Evolutionary conservation across 345 rosid species (phyloP), one percentile per base, ranked within the genome.

Genomic region (Rhizophora apiculata): DNA sequence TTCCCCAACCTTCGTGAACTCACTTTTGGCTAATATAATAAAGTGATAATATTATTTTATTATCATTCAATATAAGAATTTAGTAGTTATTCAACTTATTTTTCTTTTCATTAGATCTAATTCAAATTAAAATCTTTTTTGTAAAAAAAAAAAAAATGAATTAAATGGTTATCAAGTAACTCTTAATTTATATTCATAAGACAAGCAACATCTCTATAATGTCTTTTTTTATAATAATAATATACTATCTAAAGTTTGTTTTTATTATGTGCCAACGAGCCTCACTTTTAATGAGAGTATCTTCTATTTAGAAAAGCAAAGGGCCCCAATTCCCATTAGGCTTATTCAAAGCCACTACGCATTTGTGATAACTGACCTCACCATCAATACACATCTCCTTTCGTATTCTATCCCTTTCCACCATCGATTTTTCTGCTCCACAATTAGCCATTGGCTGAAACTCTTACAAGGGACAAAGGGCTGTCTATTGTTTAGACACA

Each of bases 321-420:
- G 63, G 67, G 78, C 64, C 43, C 71, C 80, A 36, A 57, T 0
- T 27, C 54, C 68, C 49, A 43, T 43, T 43, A 15, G 49, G 15
- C 49, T 39, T 43, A 43, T 43, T 3, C 18, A 3, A 3, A 43
- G 49, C 49, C 49, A 37, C 39, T 4, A 31, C 22, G 51, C 62
- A 37, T 20, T 60, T 64, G 68, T 84, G 83, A 46, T 51, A 48
- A 76, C 61, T 82, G 89, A 85, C 73, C 80, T 85, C 86, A 74
- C 74, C 73, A 67, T 76, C 84, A 56, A 43, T 15, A 11, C 49
- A 68, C 60, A 68, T 78, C 79, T 65, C 74, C 69, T 49, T 70
- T 20, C 9, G 0, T 68, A 55, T 69, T 74, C 81, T 61, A 68
- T 60, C 70, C 59, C 72, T 68, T 15, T 43, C 49, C 5, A 15